Evolutionary conservation across 805 yeast species (phyloP), one percentile per base, ranked within the genome.

Genomic region (Candida maris): DNA sequence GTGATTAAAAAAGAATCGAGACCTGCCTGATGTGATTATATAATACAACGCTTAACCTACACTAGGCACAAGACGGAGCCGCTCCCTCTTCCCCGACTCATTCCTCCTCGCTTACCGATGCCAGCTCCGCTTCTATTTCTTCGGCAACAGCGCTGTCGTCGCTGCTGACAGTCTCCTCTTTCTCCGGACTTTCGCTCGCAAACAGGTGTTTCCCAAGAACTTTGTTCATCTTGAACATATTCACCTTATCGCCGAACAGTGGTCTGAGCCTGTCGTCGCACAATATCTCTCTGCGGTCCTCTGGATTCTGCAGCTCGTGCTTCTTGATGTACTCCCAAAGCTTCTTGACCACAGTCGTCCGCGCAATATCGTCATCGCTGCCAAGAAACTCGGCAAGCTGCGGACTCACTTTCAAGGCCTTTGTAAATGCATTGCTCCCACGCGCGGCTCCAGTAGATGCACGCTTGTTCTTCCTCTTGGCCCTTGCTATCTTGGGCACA

Each of bases 251-350:
- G 19, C 86, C 87, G 58, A 84, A 84, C 1, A 85, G 50, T 2
- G 68, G 69, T 35, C 59, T 61, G 62, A 83, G 56, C 38, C 60
- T 68, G 1, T 69, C 82, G 48, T 81, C 87, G 51, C 86, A 81
- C 3, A 74, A 13, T 5, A 85, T 79, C 38, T 76, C 77, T 35
- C 91, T 65, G 44, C 71, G 70, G 57, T 85, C 85, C 1, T 64
- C 49, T 1, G 88, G 84, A 44, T 82, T 76, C 54, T 85, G 94
- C 20, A 85, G 58, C 19, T 73, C 57, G 41, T 81, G 54, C 8
- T 56, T 72, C 48, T 78, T 80, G 38, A 86, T 82, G 56, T 86
- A 76, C 10, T 67, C 71, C 94, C 94, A 85, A 4, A 84, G 55
- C 30, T 59, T 59, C 43, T 81, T 81, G 7, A 83, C 88, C 13